A percentile compares a stretch with the other conserved stretches of the same genome.
These are phyloP conservation scores for Phlyctochytrium arcticum DNA, from an alignment of 192 early-diverging fungal species.

Conservation along the genomic window DNA sequence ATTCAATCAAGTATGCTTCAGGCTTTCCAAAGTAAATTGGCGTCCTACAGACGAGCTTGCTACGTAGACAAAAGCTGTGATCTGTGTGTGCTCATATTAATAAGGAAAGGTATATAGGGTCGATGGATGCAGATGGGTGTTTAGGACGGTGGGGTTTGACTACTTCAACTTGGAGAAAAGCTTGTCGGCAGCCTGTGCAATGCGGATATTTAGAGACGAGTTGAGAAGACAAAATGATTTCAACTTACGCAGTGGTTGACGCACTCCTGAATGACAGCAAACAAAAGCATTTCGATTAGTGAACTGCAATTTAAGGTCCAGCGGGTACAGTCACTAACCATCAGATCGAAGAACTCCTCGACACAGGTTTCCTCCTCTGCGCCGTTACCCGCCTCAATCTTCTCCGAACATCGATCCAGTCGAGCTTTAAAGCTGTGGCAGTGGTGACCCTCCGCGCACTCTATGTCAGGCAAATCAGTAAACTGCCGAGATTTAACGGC, in stretches of 20 bases:
- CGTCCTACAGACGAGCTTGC: too few species aligned
- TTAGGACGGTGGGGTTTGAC: not conserved
- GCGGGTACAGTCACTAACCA: not conserved
- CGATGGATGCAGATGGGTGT: too few species aligned
- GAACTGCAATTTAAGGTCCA: not conserved
- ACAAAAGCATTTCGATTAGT: not conserved
- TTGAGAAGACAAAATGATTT: not conserved
- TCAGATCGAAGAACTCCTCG: slow-evolving; percentile 24
- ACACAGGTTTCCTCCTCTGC: slow-evolving; percentile 21
- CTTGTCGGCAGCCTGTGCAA: slow-evolving; percentile 20
- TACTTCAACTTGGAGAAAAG: slow-evolving; percentile 21
- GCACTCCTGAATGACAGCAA: slow-evolving; percentile 7
- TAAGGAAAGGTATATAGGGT: too few species aligned
- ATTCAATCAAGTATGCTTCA: too few species aligned
- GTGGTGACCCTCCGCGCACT: slow-evolving; percentile 23
- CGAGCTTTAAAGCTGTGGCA: slow-evolving; percentile 20
- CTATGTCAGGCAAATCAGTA: not conserved
- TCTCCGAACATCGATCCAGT: slow-evolving; percentile 14
- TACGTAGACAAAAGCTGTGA: too few species aligned
- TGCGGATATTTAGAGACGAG: not conserved
- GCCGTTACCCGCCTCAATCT: slow-evolving; percentile 13
- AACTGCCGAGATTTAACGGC: not conserved
- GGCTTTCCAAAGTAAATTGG: too few species aligned
- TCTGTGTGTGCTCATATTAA: too few species aligned
- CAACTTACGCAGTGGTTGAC: slow-evolving; percentile 24